Evolutionary conservation across 805 yeast species (phyloP).

Genomic region (Barnettozyma siamensis): DNA sequence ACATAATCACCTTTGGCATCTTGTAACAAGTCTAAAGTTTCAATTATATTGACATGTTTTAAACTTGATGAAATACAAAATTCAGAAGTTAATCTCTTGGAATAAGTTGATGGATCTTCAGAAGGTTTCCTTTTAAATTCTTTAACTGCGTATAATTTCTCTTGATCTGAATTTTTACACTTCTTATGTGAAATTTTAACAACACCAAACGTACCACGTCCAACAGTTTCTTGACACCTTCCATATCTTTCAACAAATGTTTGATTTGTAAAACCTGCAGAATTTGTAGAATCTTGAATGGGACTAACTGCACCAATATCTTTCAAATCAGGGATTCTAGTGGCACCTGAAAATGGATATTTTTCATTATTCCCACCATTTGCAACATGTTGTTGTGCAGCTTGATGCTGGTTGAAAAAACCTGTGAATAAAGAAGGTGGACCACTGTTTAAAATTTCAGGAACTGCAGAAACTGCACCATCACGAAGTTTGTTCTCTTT

Average conservation of each 20-base stretch:
- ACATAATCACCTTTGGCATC: constrained; percentile 81
- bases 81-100: constrained; percentile 71
- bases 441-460: constrained; percentile 45
- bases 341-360: constrained; percentile 32
- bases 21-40: constrained; percentile 67
- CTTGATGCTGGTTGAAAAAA: constrained; percentile 42
- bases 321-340: constrained; percentile 18
- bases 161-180: constrained; percentile 30
- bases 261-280: constrained; percentile 25
- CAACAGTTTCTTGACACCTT: constrained; percentile 89
- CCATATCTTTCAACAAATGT: constrained; percentile 89
- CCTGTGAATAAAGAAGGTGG: constrained; percentile 75
- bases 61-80: constrained; percentile 77
- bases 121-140: constrained; percentile 63
- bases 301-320: not conserved
- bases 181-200: constrained; percentile 84
- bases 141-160: constrained; percentile 73
- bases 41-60: constrained; percentile 72
- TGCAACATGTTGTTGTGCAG: too few species aligned
- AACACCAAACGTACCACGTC: constrained; percentile 91
- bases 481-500: constrained; percentile 58
- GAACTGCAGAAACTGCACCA: constrained; percentile 70
- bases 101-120: constrained; percentile 62
- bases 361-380: constrained; percentile 33
- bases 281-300: not conserved